These are phyloP conservation scores for Suillus placidus DNA, from an alignment of 768 basidiomycete genomes.

Conservation along the genomic window DNA sequence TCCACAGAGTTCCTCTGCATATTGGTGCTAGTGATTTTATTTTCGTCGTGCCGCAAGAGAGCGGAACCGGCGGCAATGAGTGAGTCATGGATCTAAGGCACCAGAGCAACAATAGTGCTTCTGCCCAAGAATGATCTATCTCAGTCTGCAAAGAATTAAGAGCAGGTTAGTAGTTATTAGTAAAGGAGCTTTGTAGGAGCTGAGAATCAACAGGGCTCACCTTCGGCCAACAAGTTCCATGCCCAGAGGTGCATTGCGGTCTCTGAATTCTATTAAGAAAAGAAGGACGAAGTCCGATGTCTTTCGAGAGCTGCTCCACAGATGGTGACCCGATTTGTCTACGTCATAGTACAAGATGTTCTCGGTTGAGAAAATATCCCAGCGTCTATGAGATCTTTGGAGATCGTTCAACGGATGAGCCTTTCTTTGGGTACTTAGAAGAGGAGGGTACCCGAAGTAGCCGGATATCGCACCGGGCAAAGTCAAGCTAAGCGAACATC, in stretches of 20 bases:
- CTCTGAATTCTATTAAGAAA: neutral
- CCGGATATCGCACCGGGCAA: neutral
- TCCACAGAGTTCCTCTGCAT: neutral
- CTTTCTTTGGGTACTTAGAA: neutral
- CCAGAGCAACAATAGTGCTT: neutral
- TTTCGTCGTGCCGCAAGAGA: neutral
- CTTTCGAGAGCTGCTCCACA: neutral
- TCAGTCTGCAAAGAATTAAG: neutral
- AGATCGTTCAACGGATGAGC: neutral
- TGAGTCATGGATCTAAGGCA: neutral
- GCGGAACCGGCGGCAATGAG: neutral
- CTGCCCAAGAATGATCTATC: neutral
- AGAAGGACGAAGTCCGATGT: neutral
- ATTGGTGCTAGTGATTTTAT: neutral
- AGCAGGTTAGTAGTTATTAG: neutral
- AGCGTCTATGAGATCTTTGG: constrained; percentile 48
- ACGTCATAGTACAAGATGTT: constrained; percentile 7
- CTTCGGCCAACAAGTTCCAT: neutral
- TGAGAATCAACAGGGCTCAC: neutral
- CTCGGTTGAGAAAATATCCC: neutral
- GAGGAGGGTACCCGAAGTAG: neutral
- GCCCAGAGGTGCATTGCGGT: neutral
- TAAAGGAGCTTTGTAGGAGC: neutral
- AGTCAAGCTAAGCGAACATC: neutral
- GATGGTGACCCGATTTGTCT: neutral